phyloP scores from a whole-genome alignment of 2,329 filamentous ascomycete genomes.

The Didymella glomerata region DNA sequence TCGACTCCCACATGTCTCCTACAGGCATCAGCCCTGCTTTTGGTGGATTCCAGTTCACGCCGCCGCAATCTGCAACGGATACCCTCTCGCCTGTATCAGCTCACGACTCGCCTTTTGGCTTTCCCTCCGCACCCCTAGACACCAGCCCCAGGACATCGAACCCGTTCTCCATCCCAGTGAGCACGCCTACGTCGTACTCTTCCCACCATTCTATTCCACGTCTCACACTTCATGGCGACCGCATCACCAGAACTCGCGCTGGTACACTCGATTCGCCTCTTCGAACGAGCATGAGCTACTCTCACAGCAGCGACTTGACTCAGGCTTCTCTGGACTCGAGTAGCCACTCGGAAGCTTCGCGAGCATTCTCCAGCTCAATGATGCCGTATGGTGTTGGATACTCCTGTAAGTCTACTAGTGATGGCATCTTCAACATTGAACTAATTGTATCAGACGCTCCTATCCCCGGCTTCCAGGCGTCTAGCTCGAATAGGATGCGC shows the following conservation, averaged over 20 bases:
- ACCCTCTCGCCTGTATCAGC: conserved; percentile 53
- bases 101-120: conserved; percentile 54
- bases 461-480: conserved; percentile 52
- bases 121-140: conserved; percentile 46
- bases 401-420: conserved; percentile 39
- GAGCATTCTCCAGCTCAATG: conserved; percentile 45
- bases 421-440: neutral
- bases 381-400: conserved; percentile 53
- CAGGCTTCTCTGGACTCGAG: conserved; percentile 36
- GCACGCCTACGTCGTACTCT: conserved; percentile 45
- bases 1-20: conserved; percentile 72
- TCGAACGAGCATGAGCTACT: conserved; percentile 58
- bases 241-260: conserved; percentile 51
- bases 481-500: conserved; percentile 50
- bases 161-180: conserved; percentile 51
- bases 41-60: conserved; percentile 71
- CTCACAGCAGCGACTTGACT: conserved; percentile 34
- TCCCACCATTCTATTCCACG: conserved; percentile 54
- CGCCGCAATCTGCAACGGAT: conserved; percentile 58
- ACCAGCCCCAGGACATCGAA: conserved; percentile 51
- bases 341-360: conserved; percentile 36
- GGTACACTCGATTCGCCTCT: conserved; percentile 57
- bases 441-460: conserved; percentile 46
- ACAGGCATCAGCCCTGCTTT: conserved; percentile 73
- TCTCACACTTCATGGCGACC: conserved; percentile 54